phyloP scores from a whole-genome alignment of 306 rosid species.

The Quercus suber region DNA sequence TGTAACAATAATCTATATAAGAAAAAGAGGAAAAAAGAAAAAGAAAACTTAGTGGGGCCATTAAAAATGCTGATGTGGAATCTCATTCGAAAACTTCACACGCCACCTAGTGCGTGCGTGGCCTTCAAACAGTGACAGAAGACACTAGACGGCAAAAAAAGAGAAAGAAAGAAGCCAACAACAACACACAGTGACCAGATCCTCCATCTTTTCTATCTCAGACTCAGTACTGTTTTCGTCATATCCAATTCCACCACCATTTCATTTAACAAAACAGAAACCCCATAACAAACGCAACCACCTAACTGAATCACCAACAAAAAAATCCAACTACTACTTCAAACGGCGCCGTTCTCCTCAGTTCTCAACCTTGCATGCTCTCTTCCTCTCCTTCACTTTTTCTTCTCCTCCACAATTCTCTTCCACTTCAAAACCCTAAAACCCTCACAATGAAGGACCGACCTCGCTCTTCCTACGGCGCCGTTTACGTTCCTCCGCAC shows the following conservation, averaged over 20 bases:
- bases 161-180: neutral
- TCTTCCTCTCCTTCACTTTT: neutral
- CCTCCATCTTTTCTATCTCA: no score
- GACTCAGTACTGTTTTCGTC: no score
- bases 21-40: neutral
- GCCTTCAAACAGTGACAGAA: no score
- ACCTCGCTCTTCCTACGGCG: conserved; percentile 65
- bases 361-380: conserved; percentile 38
- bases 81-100: neutral
- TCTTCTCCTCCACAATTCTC: conserved; percentile 10
- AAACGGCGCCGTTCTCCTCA: conserved; percentile 25
- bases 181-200: no score
- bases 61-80: neutral
- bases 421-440: conserved; percentile 36
- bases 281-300: no score
- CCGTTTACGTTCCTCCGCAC: conserved; percentile 86
- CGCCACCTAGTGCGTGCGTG: neutral
- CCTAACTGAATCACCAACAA: no score
- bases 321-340: neutral
- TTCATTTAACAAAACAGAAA: no score
- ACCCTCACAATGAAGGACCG: conserved; percentile 79
- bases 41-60: neutral
- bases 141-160: neutral
- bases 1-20: neutral
- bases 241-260: no score